Base-by-base conservation (phyloP, 768 basidiomycete species). In the Lentinula aciculospora region DNA sequence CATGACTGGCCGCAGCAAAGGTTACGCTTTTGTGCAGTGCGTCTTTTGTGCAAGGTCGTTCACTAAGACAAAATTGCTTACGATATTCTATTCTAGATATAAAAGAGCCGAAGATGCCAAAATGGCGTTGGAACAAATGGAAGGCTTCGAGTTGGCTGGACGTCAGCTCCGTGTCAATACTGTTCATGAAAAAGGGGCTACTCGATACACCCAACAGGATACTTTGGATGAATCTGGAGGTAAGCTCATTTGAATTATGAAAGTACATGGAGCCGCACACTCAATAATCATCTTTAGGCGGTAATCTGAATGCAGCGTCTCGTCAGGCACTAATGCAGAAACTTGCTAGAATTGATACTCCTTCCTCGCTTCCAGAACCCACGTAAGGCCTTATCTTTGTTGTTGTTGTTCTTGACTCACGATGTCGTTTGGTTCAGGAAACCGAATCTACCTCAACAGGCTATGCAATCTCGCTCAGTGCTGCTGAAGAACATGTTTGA, bases 301-400 rank as follows among this genome's bases (percentile, higher is more conserved):
- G 91, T 91, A 93, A 93, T 82, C 84, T 97, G 80, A 97, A 97
- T 79, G 92, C 92, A 80, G 92, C 91, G 68, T 93, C 94, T 69
- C 92, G 97, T 76, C 94, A 97, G 81, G 92, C 94, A 73, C 92
- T 99, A 79, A 99, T 99, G 97, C 93, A 95, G 77, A 99, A 98
- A 86, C 92, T 99, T 83, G 94, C 97, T 72, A 93, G 97, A 79
- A 91, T 85, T 74, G 90, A 92, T 66, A 77, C 82, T 45, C 72
- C 85, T 50, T 73, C 81, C 50, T 68, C 75, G 57, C 78, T 75
- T 66, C 79, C 82, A 63, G 78, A 84, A 65, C 81, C 85, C 25
- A 70, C 82, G 90, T 92, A 73, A 62, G 85, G 48, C 53, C 47
- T 40, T 32, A 31, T 19, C 25, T n/a, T 44, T 15, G 31, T 44